Conservation (phyloP, 2,329 filamentous ascomycete genomes). For the Epichloe gansuensis region DNA sequence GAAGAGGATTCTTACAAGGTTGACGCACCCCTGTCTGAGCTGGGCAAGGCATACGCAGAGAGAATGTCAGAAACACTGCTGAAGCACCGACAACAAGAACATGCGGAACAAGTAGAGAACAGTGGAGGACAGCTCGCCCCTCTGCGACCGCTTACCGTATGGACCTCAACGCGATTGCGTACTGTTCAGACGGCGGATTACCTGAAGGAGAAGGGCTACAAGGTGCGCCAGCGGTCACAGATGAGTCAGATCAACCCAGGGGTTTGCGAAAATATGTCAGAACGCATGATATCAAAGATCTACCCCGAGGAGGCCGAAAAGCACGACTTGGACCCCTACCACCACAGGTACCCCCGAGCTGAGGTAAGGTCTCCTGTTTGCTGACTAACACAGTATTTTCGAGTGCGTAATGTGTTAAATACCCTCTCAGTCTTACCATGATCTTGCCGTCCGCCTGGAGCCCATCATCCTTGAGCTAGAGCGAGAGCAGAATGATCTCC, state of each 20-base stretch:
- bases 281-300: constrained; percentile 62
- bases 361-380: constrained; percentile 43
- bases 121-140: constrained; percentile 51
- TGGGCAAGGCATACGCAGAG: constrained; percentile 67
- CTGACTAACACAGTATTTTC: not conserved
- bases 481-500: constrained; percentile 90
- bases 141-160: constrained; percentile 72
- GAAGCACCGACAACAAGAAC: constrained; percentile 72
- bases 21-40: constrained; percentile 70
- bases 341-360: constrained; percentile 87
- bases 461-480: constrained; percentile 96
- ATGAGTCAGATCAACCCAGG: constrained; percentile 97
- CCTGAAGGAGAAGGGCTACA: constrained; percentile 67
- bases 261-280: constrained; percentile 87
- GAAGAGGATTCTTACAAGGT: constrained; percentile 87
- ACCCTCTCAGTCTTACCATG: constrained; percentile 74
- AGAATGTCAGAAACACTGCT: constrained; percentile 79
- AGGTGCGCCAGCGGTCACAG: constrained; percentile 81
- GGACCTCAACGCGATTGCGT: constrained; percentile 84
- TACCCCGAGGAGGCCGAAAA: constrained; percentile 88
- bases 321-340: constrained; percentile 89
- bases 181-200: constrained; percentile 83
- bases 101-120: constrained; percentile 51
- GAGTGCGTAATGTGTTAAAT: not conserved
- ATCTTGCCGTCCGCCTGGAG: constrained; percentile 92